A percentile compares a stretch with the other conserved stretches of the same genome.
These are phyloP conservation scores for Populus trichocarpa DNA, from an alignment of 441 rosid genomes.

Conservation along the genomic window DNA sequence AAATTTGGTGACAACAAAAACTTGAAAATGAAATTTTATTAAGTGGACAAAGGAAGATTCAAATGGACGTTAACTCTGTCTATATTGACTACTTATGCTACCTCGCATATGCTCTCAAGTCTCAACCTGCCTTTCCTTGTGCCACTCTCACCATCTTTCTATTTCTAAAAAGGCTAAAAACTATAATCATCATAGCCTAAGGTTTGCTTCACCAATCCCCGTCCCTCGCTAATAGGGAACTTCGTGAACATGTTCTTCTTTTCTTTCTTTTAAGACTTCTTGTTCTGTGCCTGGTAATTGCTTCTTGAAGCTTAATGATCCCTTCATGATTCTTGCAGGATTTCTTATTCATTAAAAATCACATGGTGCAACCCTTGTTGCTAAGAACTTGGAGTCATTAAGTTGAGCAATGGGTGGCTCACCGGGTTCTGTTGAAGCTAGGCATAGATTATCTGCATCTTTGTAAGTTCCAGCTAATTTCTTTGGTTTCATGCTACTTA, in stretches of 20 bases:
- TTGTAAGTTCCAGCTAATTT: conserved; percentile 34
- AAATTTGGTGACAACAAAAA: conserved; percentile 28
- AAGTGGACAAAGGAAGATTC: conserved; percentile 34
- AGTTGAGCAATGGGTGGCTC: conserved; percentile 41
- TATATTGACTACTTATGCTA: conserved; percentile 35
- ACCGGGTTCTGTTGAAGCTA: conserved; percentile 29
- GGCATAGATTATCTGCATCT: conserved; percentile 46
- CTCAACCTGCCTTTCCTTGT: conserved; percentile 5
- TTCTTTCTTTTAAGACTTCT: neutral
- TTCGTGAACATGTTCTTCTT: neutral
- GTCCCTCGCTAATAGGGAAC: conserved; percentile 6
- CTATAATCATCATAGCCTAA: neutral
- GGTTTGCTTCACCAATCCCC: conserved; percentile 8
- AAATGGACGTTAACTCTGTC: conserved; percentile 41
- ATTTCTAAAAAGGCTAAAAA: neutral
- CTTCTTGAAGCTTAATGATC: neutral
- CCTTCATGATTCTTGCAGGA: neutral
- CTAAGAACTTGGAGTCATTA: conserved; percentile 14
- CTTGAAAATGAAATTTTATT: neutral
- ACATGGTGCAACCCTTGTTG: conserved; percentile 22
- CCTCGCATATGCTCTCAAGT: conserved; percentile 27
- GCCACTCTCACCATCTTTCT: conserved; percentile 13
- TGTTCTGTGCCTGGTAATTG: neutral
- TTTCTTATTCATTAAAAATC: conserved; percentile 3
- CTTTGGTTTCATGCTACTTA: neutral